phyloP scores from a whole-genome alignment of 495 filamentous ascomycete species.

The Penicillium odoratum region DNA sequence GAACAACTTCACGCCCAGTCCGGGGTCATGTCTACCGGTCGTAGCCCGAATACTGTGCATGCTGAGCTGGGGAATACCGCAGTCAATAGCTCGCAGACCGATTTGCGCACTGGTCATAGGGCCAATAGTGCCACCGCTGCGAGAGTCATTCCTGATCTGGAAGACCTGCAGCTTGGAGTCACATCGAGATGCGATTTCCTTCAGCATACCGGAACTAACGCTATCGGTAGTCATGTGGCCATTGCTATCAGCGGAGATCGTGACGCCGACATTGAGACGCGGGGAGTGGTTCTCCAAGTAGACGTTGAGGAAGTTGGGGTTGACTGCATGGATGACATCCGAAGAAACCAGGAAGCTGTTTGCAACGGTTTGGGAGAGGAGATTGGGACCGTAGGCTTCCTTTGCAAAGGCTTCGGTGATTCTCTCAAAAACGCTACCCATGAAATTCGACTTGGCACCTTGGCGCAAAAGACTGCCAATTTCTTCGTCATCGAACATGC shows the following conservation, averaged over 20 bases:
- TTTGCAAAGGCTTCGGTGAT: constrained; percentile 68
- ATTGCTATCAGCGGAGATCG: constrained; percentile 83
- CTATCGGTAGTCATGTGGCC: constrained; percentile 92
- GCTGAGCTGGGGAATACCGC: constrained; percentile 85
- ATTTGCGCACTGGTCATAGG: constrained; percentile 81
- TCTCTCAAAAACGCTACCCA: constrained; percentile 75
- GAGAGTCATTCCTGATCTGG: constrained; percentile 89
- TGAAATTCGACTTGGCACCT: constrained; percentile 85
- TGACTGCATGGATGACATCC: constrained; percentile 91
- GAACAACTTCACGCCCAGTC: constrained; percentile 83
- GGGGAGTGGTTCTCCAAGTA: constrained; percentile 87
- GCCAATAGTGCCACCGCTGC: constrained; percentile 91
- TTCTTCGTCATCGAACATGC: constrained; percentile 94
- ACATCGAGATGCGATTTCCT: constrained; percentile 68
- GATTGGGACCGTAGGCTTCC: constrained; percentile 57
- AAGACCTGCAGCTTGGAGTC: constrained; percentile 78
- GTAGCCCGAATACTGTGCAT: constrained; percentile 97
- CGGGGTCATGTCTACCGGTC: constrained; percentile 82
- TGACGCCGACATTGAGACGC: constrained; percentile 83
- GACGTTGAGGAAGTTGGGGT: constrained; percentile 82
- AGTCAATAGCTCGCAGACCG: constrained; percentile 84
- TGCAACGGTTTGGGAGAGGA: constrained; percentile 81
- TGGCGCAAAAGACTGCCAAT: constrained; percentile 89
- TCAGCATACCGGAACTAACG: constrained; percentile 73
- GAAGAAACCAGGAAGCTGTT: constrained; percentile 91